Evolutionary conservation across 148 eudicot genomes (phyloP).

Genomic region (Camellia sinensis): DNA sequence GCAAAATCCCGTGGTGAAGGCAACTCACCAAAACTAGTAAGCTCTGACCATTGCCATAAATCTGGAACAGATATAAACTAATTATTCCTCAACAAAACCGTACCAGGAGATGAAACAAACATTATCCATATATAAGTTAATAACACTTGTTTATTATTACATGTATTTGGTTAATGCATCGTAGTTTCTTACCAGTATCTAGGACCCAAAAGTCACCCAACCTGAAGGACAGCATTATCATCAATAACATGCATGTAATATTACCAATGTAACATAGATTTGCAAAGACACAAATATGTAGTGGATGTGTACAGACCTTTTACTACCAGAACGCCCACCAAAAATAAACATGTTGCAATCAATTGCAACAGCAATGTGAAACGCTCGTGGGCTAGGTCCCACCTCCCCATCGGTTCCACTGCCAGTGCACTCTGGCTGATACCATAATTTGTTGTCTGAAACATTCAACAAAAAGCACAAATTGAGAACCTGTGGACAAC

Average conservation of each 20-base stretch:
- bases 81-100: constrained; percentile 15
- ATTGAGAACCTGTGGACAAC: constrained; percentile 13
- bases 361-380: constrained; percentile 83
- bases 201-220: constrained; percentile 99
- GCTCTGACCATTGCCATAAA: constrained; percentile 99
- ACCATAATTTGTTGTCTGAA: constrained; percentile 87
- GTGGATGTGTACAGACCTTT: constrained; percentile 46
- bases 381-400: constrained; percentile 94
- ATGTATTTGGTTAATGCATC: not conserved
- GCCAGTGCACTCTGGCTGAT: constrained; percentile 92
- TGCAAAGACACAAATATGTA: constrained; percentile 4
- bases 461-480: constrained; percentile 17
- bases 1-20: constrained; percentile 98
- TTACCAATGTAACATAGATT: not conserved
- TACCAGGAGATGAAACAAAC: constrained; percentile 7
- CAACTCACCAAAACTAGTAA: constrained; percentile 91
- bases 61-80: constrained; percentile 43
- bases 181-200: constrained; percentile 66
- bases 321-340: constrained; percentile 84
- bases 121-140: not conserved
- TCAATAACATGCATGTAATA: constrained; percentile 11
- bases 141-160: not conserved
- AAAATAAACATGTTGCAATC: constrained; percentile 98
- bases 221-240: constrained; percentile 43
- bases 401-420: constrained; percentile 71